Base-by-base conservation (phyloP, 2,329 filamentous ascomycete genomes). In the Talaromyces pinophilus region DNA sequence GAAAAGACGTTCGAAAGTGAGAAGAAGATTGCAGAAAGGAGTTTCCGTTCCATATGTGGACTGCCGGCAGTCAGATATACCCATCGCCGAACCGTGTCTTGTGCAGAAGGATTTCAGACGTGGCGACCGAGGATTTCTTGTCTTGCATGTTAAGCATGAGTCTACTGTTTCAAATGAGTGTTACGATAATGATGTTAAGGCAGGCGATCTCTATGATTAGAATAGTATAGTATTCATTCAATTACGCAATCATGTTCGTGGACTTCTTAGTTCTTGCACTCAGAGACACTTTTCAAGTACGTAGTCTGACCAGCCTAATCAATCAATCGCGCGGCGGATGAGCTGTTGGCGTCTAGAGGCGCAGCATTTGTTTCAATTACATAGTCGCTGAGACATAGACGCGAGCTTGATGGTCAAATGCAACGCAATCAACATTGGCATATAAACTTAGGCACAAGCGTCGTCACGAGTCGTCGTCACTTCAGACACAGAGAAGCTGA, bases 1-100 rank as follows among this genome's bases (percentile, higher is more conserved):
- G 62, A 55, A 46, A 46, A 19, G 33, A 15, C 22, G 10, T 30
- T 38, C 11, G 28, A 28, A 42, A n/a, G n/a, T n/a, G 38, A 55
- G 15, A 44, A 22, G 8, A 5, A 30, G 22, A 42, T 19, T 40
- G 25, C 13, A 11, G 33, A 42, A 22, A 52, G 48, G 30, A 25
- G 50, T 7, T 59, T 64, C 11, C n/a, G 40, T 48, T 59, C 50
- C 52, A 48, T 59, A 30, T 44, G 30, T 59, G 42, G 62, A 38
- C 30, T 64, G 25, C 52, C 62, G 1, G 42, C 52, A 64, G 40
- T n/a, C 13, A 17, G 52, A 13, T 33, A 57, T 40, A 38, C 42
- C n/a, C 62, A 64, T 59, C 62, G 62, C n/a, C 52, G 62, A 59
- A 59, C 62, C 2, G 52, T 59, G 17, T 64, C 62, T 22, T 64